Base-by-base conservation (phyloP, 768 basidiomycete genomes). In the Tephrocybe rancida region DNA sequence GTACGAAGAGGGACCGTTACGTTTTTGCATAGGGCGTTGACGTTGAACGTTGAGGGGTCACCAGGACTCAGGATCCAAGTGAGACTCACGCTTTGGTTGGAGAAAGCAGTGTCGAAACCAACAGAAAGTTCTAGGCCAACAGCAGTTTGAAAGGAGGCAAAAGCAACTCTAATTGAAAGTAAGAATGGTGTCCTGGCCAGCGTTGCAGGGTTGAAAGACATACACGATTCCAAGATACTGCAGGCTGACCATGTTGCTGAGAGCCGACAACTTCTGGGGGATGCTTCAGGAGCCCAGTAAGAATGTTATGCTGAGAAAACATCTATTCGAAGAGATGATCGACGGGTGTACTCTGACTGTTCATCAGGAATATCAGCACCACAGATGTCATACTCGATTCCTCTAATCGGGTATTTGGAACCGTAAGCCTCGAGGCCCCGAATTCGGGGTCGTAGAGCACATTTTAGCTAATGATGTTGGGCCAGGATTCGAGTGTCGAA, bases 1-100 rank as follows among this genome's bases (percentile, higher is more conserved):
- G 5, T 32, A 3, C 11, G 38, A 30, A 57, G 18, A 16, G 24
- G 19, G 0, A 52, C 51, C 16, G 42, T 48, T 5, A 45, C 34
- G 13, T 38, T 30, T 29, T 57, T 52, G 43, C 56, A 57, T n/a
- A 52, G 3, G 1, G 46, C 51, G 7, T 48, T 13, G 1, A 57
- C 13, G 21, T 57, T 44, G 47, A 52, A 57, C 7, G 21, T 11
- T 7, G 42, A 4, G 9, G 56, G 56, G 26, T 49, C 56, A 3
- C 37, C 19, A 22, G 50, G 34, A 43, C 19, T 13, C 0, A n/a
- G 8, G 29, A 37, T 18, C 50, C 47, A 48, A 38, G 35, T 41
- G 51, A 57, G 14, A 32, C 39, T 52, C 2, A 57, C 5, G 13
- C 10, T 37, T n/a, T 43, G 30, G 22, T 44, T 18, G 18, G 9